Percentiles rank a stretch among this genome's conserved stretches.
Conservation (phyloP, 192 early-diverging fungal species). For the Coemansia biformis region DNA sequence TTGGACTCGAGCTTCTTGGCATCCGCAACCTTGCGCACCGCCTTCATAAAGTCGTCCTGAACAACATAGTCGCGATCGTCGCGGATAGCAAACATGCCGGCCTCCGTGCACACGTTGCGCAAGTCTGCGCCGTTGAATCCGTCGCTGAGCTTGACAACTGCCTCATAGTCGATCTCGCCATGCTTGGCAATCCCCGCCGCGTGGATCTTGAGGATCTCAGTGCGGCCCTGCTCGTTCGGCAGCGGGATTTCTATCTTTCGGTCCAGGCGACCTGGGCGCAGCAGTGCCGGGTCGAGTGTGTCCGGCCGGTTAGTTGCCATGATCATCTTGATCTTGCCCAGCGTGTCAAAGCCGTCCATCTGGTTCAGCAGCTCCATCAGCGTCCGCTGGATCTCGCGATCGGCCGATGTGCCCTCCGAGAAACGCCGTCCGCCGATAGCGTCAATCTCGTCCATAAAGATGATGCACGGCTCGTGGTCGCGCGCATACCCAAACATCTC, state of each 20-base stretch:
- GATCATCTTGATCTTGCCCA: conserved; percentile 98
- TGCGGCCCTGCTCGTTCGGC: conserved; percentile 95
- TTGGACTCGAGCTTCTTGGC: conserved; percentile 94
- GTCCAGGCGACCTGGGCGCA: conserved; percentile 94
- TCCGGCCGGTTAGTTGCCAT: conserved; percentile 99
- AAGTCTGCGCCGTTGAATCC: conserved; percentile 99
- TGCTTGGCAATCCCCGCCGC: conserved; percentile 89
- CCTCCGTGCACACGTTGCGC: conserved; percentile 98
- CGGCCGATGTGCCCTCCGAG: conserved; percentile 98
- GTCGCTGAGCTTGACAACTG: conserved; percentile 95
- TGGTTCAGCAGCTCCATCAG: conserved; percentile 99
- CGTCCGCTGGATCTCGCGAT: conserved; percentile 99
- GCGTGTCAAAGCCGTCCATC: conserved; percentile 99
- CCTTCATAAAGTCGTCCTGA: conserved; percentile 99
- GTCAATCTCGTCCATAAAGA: conserved; percentile 99
- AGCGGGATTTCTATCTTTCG: conserved; percentile 99
- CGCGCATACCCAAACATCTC: conserved; percentile 99
- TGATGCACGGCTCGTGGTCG: conserved; percentile 99
- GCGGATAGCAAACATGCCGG: conserved; percentile 99
- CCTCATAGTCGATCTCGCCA: conserved; percentile 97
- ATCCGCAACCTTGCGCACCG: conserved; percentile 95
- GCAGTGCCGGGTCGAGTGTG: conserved; percentile 95
- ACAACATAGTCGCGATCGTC: conserved; percentile 95
- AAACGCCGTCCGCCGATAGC: conserved; percentile 98
- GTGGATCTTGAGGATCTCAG: conserved; percentile 98